Evolutionary conservation across 148 eudicot genomes (phyloP), one percentile per base, ranked within the genome.

Genomic region (Rhododendron molle): DNA sequence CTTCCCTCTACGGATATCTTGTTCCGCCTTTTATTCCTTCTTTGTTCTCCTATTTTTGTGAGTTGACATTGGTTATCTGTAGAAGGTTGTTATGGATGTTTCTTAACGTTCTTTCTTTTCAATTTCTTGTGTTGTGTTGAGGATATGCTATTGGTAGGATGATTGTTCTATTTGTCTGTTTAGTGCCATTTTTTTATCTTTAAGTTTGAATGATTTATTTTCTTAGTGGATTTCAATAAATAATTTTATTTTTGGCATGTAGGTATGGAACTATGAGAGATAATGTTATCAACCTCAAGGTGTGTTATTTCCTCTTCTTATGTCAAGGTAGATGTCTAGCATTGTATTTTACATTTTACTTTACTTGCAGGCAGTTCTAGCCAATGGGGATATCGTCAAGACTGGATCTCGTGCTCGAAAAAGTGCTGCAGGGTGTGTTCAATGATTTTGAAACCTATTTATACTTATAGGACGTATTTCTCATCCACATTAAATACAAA

Each of bases 261-360:
- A 95, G 99, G 98, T 97, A 97, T 86, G 98, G 99, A 85, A 95
- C 98, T 73, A 97, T 97, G 99, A 96, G 99, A 34, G 99, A 97
- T 85, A 97, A 97, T 91, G 99, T 95, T 87, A 93, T 97, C 86
- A 97, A 85, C 88, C 91, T 97, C 54, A 97, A 94, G 99, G 99
- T 96, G 77, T 82, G 88, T 86, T 50, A 44, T 82, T 60, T 79
- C 78, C 74, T 82, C 86, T 82, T 85, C 43, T 72, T 71, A 40
- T 52, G 32, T 83, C 78, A 36, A 74, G n/a, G 40, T 47, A 65
- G 52, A 34, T 54, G 82, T 58, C 16, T 28, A 67, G n/a, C 83
- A 14, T 46, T 28, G 67, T 50, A 58, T 43, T 65, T 69, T 34
- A 79, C 28, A 82, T 54, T 58, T 40, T 83, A 15, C 67, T 83